Base-by-base conservation (phyloP, 768 basidiomycete genomes). In the Phanerodontia chrysosporium region DNA sequence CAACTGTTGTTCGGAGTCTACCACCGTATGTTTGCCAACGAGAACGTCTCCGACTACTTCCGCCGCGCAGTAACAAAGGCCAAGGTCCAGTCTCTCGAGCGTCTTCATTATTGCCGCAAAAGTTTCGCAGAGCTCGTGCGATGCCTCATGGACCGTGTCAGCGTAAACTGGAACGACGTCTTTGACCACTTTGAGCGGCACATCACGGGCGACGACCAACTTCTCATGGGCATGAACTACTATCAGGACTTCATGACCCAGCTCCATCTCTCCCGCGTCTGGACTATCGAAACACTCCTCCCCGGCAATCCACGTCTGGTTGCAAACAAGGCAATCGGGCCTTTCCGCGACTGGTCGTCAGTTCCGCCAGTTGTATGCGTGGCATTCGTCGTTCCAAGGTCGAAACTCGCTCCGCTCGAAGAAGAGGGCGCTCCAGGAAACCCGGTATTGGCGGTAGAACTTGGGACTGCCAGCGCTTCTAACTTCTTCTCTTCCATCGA, bases 161-260 rank as follows among this genome's bases (percentile, higher is more conserved):
- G 64, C 2, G 67, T 65, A 1, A 69, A 78, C 45, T 87, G 86
- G 86, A 51, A 27, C 0, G 58, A 67, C 24, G 69, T 74, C 10
- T 76, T 87, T 73, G 61, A 64, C 9, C 59, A 52, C 36, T 74
- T 76, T 58, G 58, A 73, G 14, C 49, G 59, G 18, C 64, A 74
- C 71, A 45, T 63, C 42, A 44, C 65, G 51, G 39, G 54, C 30
- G 70, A 74, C 58, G 21, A 36, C n/a, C 61, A 61, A 21, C 60
- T 72, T 45, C 58, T 68, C 13, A 64, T 72, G 52, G 72, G 62
- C 32, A 68, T 62, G 22, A 66, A 71, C 45, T 69, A 75, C 58
- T 74, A 75, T 58, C 80, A 83, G 58, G 83, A 85, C 44, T 66
- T 85, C 51, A 78, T 73, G 51, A 65, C 72, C 18, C 75, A 80